Conservation (phyloP, 2,329 filamentous ascomycete genomes). For the Ceratocystis smalleyi region DNA sequence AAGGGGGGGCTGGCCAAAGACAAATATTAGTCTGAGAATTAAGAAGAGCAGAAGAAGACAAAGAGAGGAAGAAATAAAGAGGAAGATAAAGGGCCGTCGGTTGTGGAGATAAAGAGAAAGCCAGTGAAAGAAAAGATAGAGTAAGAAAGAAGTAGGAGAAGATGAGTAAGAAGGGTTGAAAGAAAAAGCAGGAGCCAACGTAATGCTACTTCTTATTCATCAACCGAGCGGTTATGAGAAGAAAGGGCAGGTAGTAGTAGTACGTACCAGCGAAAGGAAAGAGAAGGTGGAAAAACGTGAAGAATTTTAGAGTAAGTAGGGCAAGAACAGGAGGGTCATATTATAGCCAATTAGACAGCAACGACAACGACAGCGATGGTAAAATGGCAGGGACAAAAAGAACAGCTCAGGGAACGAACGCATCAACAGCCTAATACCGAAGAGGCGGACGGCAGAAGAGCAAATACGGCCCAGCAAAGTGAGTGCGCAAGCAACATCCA, state of each 20-base stretch:
- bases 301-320: too few relatives aligned
- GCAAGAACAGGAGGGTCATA: slow-evolving; percentile 1
- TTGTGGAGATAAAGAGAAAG: slow-evolving; percentile 4
- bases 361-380: neutral
- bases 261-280: neutral
- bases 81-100: neutral
- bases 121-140: neutral
- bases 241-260: neutral
- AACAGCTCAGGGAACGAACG: neutral
- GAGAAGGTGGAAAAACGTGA: neutral
- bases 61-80: neutral
- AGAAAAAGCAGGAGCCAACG: slow-evolving; percentile 1
- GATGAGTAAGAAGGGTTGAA: neutral
- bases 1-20: neutral
- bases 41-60: neutral
- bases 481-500: neutral
- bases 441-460: neutral
- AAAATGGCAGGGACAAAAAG: neutral
- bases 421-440: neutral
- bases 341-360: slow-evolving; percentile 1
- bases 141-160: neutral
- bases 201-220: neutral
- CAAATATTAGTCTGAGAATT: neutral
- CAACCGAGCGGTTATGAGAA: neutral
- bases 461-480: neutral